Evolutionary conservation across 1,284 basidiomycete genomes (phyloP).

Genomic region (Papiliotrema nemorosa): DNA sequence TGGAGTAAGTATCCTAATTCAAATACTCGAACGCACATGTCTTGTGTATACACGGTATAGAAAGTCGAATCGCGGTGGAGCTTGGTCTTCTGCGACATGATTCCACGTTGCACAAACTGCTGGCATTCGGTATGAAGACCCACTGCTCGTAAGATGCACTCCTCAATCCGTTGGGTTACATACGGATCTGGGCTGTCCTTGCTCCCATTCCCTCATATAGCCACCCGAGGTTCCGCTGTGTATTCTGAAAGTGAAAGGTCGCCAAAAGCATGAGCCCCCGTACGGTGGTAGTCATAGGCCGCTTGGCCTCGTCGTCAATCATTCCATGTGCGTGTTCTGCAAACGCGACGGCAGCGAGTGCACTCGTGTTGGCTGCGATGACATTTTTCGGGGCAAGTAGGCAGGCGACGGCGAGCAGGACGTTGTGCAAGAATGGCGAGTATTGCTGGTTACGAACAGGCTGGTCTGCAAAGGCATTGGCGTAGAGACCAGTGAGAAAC

Average conservation of each 20-base stretch:
- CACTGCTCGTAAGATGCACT: conserved; percentile 13
- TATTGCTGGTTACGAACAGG: conserved; percentile 55
- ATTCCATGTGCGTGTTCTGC: conserved; percentile 57
- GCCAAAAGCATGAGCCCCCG: conserved; percentile 59
- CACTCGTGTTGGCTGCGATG: conserved; percentile 48
- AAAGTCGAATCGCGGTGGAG: conserved; percentile 26
- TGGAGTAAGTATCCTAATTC: neutral
- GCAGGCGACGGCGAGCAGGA: conserved; percentile 60
- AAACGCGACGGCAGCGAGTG: conserved; percentile 54
- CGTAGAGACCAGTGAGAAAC: neutral
- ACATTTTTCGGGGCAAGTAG: conserved; percentile 60
- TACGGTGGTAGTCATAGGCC: conserved; percentile 60
- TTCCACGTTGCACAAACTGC: conserved; percentile 15
- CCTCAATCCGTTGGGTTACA: conserved; percentile 8
- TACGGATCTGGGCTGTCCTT: conserved; percentile 23
- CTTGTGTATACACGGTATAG: conserved; percentile 31
- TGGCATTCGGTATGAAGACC: conserved; percentile 24
- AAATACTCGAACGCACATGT: conserved; percentile 28
- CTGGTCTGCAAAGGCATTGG: conserved; percentile 3
- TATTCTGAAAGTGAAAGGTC: conserved; percentile 54
- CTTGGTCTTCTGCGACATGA: conserved; percentile 15
- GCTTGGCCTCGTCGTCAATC: conserved; percentile 58
- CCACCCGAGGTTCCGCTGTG: conserved; percentile 36
- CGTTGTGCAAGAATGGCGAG: conserved; percentile 68
- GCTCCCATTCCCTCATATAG: conserved; percentile 19